A percentile compares a stretch with the other conserved stretches of the same genome.
Evolutionary conservation across 441 rosid species (phyloP).

Genomic region (Dalechampia spathulata): DNA sequence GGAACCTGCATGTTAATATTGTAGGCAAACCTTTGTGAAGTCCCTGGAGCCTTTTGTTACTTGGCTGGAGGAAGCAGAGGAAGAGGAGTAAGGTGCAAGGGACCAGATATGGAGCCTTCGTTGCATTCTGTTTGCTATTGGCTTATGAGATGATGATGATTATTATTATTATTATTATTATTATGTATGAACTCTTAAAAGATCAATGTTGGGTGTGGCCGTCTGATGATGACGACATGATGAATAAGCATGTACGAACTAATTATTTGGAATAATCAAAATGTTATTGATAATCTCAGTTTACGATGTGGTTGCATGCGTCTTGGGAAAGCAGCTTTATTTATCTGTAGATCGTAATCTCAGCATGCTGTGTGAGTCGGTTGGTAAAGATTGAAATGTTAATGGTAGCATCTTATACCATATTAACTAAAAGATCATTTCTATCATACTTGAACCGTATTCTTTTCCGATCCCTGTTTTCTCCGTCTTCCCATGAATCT

Average conservation of each 20-base stretch:
- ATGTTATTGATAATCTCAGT: background rate
- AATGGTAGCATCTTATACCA: too few relatives aligned
- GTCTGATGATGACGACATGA: slow-evolving; percentile 6
- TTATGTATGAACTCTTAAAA: slow-evolving; percentile 12
- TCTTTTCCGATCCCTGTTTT: too few relatives aligned
- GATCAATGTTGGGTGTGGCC: slow-evolving; percentile 17
- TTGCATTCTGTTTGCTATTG: slow-evolving; percentile 1
- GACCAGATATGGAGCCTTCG: background rate
- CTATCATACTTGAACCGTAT: too few relatives aligned
- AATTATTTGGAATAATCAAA: slow-evolving; percentile 8
- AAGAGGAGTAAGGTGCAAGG: slow-evolving; percentile 61
- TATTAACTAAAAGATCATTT: too few relatives aligned
- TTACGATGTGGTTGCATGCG: background rate
- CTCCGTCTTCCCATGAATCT: too few relatives aligned
- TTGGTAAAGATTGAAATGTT: too few relatives aligned
- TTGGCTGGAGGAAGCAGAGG: slow-evolving; percentile 99
- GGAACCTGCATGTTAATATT: background rate
- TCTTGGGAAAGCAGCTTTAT: too few relatives aligned
- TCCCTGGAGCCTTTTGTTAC: slow-evolving; percentile 86
- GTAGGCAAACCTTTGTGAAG: slow-evolving; percentile 90
- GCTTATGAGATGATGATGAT: too few relatives aligned
- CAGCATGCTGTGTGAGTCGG: too few relatives aligned
- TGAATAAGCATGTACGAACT: slow-evolving; percentile 5
- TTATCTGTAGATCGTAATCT: background rate
- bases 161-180: too few relatives aligned